Percentiles rank a stretch among this genome's conserved stretches.
Evolutionary conservation across 768 basidiomycete genomes (phyloP).

Genomic region (Floccularia luteovirens): DNA sequence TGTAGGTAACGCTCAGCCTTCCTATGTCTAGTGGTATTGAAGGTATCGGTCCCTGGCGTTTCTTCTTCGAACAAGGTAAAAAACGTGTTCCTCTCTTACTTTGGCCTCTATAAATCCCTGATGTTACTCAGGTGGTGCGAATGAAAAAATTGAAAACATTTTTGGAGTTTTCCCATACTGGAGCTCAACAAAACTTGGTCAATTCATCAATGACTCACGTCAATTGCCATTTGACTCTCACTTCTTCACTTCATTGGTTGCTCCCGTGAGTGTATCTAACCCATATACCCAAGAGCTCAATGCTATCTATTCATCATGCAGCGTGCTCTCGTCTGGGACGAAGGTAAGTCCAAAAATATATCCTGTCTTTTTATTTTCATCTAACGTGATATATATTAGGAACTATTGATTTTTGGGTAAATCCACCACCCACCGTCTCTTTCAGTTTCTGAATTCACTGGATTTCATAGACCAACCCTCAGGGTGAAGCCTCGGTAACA

Average conservation of each 20-base stretch:
- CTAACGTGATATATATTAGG: no score
- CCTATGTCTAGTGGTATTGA: conserved; percentile 11
- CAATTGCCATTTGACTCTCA: conserved; percentile 7
- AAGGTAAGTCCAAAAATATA: no score
- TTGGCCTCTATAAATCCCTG: no score
- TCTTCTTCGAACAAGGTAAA: no score
- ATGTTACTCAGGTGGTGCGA: no score
- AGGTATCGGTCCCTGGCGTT: conserved; percentile 9
- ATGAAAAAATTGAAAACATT: conserved; percentile 8
- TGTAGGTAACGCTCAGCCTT: conserved; percentile 6
- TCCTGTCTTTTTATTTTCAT: no score
- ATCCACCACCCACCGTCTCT: no score
- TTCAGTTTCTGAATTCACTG: conserved; percentile 7
- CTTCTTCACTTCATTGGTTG: conserved; percentile 7
- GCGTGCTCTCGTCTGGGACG: no score
- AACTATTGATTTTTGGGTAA: no score
- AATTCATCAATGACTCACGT: conserved; percentile 7
- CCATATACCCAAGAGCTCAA: no score
- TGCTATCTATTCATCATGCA: no score
- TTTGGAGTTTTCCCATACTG: conserved; percentile 7
- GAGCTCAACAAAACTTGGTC: conserved; percentile 5
- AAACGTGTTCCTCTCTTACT: no score
- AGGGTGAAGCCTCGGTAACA: conserved; percentile 7
- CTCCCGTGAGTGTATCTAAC: conserved; percentile 7
- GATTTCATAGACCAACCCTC: conserved; percentile 8